Percentiles rank a stretch among this genome's conserved stretches.
These are phyloP conservation scores for Jacaranda mimosifolia DNA, from an alignment of 257 asterid genomes.

Conservation along the genomic window DNA sequence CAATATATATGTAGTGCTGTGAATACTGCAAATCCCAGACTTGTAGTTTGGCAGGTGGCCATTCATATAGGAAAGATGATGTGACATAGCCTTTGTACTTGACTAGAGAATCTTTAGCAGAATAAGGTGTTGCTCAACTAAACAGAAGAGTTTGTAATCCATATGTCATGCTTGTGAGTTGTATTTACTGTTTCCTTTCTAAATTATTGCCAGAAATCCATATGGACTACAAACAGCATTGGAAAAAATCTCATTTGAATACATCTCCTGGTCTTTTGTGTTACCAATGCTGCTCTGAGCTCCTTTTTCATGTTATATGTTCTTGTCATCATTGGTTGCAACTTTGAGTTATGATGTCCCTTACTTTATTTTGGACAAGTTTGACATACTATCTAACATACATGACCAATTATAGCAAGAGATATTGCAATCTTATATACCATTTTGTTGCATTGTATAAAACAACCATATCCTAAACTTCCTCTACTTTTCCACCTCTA, in stretches of 20 bases:
- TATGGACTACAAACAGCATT: background rate
- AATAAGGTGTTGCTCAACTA: constrained; percentile 2
- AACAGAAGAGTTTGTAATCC: background rate
- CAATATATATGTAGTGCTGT: background rate
- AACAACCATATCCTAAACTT: constrained; percentile 7
- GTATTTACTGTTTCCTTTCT: background rate
- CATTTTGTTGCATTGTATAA: background rate
- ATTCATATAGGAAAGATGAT: background rate
- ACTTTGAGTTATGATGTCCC: too few species aligned
- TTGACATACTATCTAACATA: background rate
- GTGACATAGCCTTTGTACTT: background rate
- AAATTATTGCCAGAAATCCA: background rate
- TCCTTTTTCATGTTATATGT: background rate
- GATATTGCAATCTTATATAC: background rate
- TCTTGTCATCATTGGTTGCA: too few species aligned
- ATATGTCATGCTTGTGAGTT: constrained; percentile 24
- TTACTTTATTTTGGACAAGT: constrained; percentile 2
- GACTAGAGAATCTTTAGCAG: constrained; percentile 2
- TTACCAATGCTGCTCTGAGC: constrained; percentile 7
- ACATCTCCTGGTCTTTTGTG: background rate
- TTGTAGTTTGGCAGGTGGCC: background rate
- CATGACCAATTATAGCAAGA: background rate
- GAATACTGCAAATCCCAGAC: background rate
- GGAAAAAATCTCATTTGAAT: background rate
- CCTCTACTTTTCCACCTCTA: constrained; percentile 16